These are phyloP conservation scores for Beverwykella pulmonaria DNA, from an alignment of 495 filamentous ascomycete genomes.

Conservation along the genomic window DNA sequence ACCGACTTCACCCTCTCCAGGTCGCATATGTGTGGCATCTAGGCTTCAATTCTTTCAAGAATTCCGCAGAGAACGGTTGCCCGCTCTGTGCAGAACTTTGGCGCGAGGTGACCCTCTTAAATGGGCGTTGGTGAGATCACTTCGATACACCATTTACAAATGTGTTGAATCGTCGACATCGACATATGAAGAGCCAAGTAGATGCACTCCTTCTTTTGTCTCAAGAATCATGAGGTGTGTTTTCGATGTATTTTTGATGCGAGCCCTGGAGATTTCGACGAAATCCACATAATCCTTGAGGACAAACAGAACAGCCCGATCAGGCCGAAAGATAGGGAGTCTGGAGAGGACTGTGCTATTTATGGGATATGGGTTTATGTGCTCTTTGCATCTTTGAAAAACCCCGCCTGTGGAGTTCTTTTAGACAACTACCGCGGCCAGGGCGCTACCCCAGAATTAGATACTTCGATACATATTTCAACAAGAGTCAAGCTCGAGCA, in stretches of 20 bases:
- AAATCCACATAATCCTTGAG: no score
- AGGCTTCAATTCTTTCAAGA: background rate
- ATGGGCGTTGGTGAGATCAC: background rate
- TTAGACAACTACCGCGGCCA: no score
- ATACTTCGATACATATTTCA: background rate
- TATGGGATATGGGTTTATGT: no score
- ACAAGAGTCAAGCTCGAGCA: background rate
- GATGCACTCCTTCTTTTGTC: no score
- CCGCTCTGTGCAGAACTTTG: conserved; percentile 7
- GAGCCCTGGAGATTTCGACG: background rate
- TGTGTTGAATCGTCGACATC: no score
- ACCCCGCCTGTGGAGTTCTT: no score
- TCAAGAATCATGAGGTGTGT: background rate
- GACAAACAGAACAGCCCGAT: no score
- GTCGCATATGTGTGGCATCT: background rate
- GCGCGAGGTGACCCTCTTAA: background rate
- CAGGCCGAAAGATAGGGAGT: no score
- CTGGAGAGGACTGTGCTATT: no score
- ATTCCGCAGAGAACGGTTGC: background rate
- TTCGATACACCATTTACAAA: no score
- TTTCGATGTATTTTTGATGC: background rate
- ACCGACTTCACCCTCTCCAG: background rate
- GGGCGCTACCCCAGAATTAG: background rate
- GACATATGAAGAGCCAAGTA: no score
- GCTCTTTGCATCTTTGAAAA: no score